Evolutionary conservation across 192 early-diverging fungal genomes (phyloP).

Genomic region (Umbelopsis ramanniana): DNA sequence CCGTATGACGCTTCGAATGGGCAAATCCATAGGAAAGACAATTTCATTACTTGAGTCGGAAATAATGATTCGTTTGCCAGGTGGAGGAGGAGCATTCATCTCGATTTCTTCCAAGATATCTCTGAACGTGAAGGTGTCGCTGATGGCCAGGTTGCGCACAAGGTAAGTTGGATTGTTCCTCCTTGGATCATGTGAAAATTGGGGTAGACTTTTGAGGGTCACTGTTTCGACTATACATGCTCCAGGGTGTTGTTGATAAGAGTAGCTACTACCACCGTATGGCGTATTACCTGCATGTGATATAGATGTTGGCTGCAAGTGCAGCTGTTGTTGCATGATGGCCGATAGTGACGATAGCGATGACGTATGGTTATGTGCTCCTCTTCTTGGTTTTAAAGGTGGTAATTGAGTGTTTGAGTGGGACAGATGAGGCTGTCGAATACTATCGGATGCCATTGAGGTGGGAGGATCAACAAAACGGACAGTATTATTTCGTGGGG

Average conservation of each 20-base stretch:
- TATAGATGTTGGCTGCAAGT: constrained; percentile 3
- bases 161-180: constrained; percentile 21
- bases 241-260: constrained; percentile 19
- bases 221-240: constrained; percentile 36
- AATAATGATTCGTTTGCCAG: constrained; percentile 38
- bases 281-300: background rate
- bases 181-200: constrained; percentile 22
- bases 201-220: constrained; percentile 31
- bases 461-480: constrained; percentile 5
- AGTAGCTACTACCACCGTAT: background rate
- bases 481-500: constrained; percentile 10
- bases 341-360: constrained; percentile 15
- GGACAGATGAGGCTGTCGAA: constrained; percentile 14
- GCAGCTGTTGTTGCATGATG: constrained; percentile 23
- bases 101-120: constrained; percentile 41
- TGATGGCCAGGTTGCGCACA: constrained; percentile 45
- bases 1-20: constrained; percentile 35
- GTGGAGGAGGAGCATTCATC: constrained; percentile 34
- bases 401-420: constrained; percentile 29
- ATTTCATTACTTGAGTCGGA: constrained; percentile 29
- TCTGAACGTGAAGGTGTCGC: constrained; percentile 42
- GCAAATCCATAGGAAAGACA: constrained; percentile 36
- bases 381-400: constrained; percentile 27
- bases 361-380: background rate
- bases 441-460: background rate